Conservation (phyloP, 2,329 filamentous ascomycete species). For the Aspergillus pseudoviridinutans region DNA sequence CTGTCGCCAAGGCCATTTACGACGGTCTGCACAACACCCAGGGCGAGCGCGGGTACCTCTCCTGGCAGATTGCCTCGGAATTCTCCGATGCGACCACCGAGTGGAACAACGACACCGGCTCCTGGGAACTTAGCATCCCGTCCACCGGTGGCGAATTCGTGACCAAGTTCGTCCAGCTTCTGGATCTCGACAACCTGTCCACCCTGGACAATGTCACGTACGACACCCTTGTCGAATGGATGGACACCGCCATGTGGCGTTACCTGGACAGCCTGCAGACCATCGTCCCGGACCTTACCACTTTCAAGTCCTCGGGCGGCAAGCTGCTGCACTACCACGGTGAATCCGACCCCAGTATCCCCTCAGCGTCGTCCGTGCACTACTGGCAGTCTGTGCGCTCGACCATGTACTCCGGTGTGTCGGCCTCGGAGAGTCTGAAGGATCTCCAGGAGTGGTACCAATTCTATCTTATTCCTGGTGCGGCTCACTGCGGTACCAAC, state of each 20-base stretch:
- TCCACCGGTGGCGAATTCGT: conserved; percentile 39
- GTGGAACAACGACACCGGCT: conserved; percentile 22
- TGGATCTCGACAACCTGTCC: conserved; percentile 37
- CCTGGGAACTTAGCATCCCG: conserved; percentile 29
- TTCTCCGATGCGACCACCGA: conserved; percentile 22
- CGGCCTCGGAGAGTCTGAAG: conserved; percentile 36
- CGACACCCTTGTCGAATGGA: conserved; percentile 55
- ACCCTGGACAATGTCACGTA: conserved; percentile 50
- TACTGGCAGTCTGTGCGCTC: conserved; percentile 53
- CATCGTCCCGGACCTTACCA: conserved; percentile 50
- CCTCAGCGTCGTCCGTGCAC: conserved; percentile 51
- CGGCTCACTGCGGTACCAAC: conserved; percentile 50
- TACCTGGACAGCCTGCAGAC: conserved; percentile 54
- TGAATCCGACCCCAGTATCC: conserved; percentile 52
- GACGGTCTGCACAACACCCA: conserved; percentile 40
- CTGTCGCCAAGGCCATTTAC: conserved; percentile 33
- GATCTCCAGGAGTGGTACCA: conserved; percentile 53
- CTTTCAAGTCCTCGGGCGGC: conserved; percentile 48
- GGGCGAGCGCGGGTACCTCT: conserved; percentile 40
- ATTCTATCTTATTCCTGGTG: conserved; percentile 53
- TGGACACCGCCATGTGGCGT: conserved; percentile 45
- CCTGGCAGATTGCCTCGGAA: conserved; percentile 23
- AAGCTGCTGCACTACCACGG: conserved; percentile 59
- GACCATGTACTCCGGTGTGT: conserved; percentile 46
- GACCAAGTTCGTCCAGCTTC: conserved; percentile 26